Percentiles rank a stretch among this genome's conserved stretches.
These are phyloP conservation scores for Hylodesmum podocarpum DNA, from an alignment of 306 rosid genomes.

Conservation along the genomic window DNA sequence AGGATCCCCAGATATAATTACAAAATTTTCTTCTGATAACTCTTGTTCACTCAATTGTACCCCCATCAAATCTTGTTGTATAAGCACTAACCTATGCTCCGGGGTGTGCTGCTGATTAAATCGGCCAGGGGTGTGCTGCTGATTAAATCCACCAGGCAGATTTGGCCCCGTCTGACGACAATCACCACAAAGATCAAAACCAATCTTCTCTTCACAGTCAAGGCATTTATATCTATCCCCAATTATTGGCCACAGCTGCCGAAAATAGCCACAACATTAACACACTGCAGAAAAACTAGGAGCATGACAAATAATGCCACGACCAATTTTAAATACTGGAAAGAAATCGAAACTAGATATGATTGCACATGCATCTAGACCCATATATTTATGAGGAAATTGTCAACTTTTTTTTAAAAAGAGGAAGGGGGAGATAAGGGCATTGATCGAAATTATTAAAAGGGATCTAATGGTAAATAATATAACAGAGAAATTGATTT, in stretches of 20 bases:
- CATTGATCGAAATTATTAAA: background rate
- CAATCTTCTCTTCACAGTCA: slow-evolving; percentile 61
- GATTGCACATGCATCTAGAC: background rate
- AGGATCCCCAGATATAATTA: slow-evolving; percentile 23
- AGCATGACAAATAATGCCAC: background rate
- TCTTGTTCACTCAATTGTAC: slow-evolving; percentile 2
- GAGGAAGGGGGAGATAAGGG: background rate
- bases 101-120: too few species aligned
- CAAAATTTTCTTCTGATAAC: slow-evolving; percentile 33
- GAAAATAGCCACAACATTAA: slow-evolving; percentile 18
- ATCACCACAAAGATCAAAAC: slow-evolving; percentile 82
- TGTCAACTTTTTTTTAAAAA: background rate
- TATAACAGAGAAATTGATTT: background rate
- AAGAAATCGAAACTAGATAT: background rate
- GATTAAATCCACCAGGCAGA: slow-evolving; percentile 94
- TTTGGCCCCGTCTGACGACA: slow-evolving; percentile 62
- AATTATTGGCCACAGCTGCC: slow-evolving; percentile 63
- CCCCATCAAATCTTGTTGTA: background rate
- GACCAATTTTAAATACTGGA: background rate
- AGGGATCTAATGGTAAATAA: too few species aligned
- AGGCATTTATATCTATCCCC: slow-evolving; percentile 79
- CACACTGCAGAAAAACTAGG: background rate
- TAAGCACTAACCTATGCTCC: slow-evolving; percentile 59
- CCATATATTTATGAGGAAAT: background rate
- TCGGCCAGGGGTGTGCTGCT: slow-evolving; percentile 85